Conservation (phyloP, 768 basidiomycete species). For the Imleria badia region DNA sequence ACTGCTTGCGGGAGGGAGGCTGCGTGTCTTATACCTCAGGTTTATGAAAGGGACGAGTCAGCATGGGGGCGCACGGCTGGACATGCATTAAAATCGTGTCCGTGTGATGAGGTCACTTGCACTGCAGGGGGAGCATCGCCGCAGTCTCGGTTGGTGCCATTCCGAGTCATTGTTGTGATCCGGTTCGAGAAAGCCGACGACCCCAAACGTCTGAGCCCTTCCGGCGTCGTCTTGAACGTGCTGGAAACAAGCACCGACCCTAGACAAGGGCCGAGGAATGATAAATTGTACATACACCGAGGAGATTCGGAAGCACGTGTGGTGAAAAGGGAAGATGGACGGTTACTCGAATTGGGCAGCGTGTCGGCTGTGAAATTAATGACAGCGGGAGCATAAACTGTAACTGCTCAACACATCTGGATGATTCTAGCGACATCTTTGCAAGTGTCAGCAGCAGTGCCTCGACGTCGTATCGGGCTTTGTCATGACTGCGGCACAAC, state of each 20-base stretch:
- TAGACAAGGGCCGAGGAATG: conserved; percentile 3
- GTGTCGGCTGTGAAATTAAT: conserved; percentile 6
- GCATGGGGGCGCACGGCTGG: conserved; percentile 17
- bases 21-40: conserved; percentile 15
- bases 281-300: not conserved
- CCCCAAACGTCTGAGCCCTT: conserved; percentile 2
- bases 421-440: not conserved
- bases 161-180: not conserved
- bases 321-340: not conserved
- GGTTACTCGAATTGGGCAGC: conserved; percentile 4
- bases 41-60: conserved; percentile 29
- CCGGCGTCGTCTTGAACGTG: conserved; percentile 1
- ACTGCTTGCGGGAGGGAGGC: not conserved
- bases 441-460: not conserved
- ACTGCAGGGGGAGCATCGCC: conserved; percentile 21
- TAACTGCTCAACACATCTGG: not conserved
- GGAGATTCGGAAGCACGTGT: conserved; percentile 1
- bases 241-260: not conserved
- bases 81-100: conserved; percentile 36
- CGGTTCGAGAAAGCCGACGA: conserved; percentile 9
- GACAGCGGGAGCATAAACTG: no score
- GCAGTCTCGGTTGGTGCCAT: conserved; percentile 16
- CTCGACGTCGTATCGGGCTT: not conserved
- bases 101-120: conserved; percentile 28
- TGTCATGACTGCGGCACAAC: not conserved